Evolutionary conservation across 768 basidiomycete genomes (phyloP).

Genomic region (Trametes elegans): DNA sequence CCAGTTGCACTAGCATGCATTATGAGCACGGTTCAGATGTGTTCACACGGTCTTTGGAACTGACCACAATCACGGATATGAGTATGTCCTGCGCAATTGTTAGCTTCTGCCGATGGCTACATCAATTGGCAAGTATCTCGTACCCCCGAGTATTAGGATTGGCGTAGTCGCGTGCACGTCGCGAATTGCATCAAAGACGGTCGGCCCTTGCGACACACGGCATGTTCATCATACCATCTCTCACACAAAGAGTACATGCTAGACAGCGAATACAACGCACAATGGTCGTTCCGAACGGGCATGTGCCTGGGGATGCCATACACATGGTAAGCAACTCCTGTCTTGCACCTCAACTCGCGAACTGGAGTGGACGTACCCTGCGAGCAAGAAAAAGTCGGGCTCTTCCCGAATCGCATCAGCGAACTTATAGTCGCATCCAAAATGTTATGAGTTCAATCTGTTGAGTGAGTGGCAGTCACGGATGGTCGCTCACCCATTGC

Average conservation of each 20-base stretch:
- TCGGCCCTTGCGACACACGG: conserved; percentile 49
- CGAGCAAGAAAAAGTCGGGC: conserved; percentile 80
- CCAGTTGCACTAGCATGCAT: conserved; percentile 49
- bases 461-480: neutral
- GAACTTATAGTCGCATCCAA: conserved; percentile 47
- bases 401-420: conserved; percentile 71
- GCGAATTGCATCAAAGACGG: conserved; percentile 73
- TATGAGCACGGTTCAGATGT: neutral
- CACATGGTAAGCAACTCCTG: neutral
- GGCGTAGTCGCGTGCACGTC: conserved; percentile 71
- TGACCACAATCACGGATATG: conserved; percentile 79
- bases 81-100: conserved; percentile 47
- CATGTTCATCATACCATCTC: no score
- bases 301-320: conserved; percentile 58
- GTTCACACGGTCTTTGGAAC: conserved; percentile 14
- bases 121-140: conserved; percentile 5
- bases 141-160: conserved; percentile 79
- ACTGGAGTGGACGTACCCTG: conserved; percentile 44
- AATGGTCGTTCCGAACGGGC: conserved; percentile 71
- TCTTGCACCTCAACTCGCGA: neutral
- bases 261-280: conserved; percentile 41
- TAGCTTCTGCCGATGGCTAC: neutral
- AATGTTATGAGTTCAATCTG: neutral
- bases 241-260: no score
- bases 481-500: conserved; percentile 55